Evolutionary conservation across 2,329 filamentous ascomycete genomes (phyloP).

Genomic region (Cercospora brassicicola): DNA sequence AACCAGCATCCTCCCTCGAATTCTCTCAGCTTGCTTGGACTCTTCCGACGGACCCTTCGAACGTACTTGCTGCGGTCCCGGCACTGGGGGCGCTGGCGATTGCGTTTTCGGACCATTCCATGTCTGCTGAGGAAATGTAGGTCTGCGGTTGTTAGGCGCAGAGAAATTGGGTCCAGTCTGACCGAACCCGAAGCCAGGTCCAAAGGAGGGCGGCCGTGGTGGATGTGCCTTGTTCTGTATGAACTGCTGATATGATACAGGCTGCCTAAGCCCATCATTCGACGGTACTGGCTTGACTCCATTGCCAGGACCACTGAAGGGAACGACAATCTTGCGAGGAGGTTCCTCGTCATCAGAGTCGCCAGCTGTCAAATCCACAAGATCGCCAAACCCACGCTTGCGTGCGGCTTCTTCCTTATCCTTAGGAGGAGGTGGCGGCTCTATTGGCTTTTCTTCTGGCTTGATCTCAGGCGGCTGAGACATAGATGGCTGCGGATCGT

Average conservation of each 20-base stretch:
- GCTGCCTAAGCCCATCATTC: conserved; percentile 20
- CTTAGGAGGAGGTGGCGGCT: conserved; percentile 38
- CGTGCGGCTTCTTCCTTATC: conserved; percentile 58
- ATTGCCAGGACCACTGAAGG: conserved; percentile 13
- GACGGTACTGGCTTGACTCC: conserved; percentile 14
- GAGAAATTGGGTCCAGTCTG: background rate
- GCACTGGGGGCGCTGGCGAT: conserved; percentile 11
- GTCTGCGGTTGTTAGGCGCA: background rate
- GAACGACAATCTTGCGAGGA: conserved; percentile 40
- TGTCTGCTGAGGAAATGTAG: conserved; percentile 7
- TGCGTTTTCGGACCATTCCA: conserved; percentile 10
- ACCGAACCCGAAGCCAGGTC: background rate
- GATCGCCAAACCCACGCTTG: conserved; percentile 56
- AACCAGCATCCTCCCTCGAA: conserved; percentile 42
- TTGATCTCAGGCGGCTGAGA: conserved; percentile 24
- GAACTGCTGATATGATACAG: conserved; percentile 23
- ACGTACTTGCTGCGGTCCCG: conserved; percentile 18
- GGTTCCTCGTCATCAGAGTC: conserved; percentile 50
- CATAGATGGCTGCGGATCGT: conserved; percentile 5
- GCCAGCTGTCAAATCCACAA: conserved; percentile 53
- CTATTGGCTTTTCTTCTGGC: conserved; percentile 28
- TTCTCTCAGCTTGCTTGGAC: conserved; percentile 33
- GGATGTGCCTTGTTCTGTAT: conserved; percentile 13
- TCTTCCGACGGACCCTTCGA: conserved; percentile 34
- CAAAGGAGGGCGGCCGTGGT: conserved; percentile 1